Percentiles rank a stretch among this genome's conserved stretches.
These are phyloP conservation scores for Leptographium lundbergii DNA, from an alignment of 2,329 filamentous ascomycete species.

Conservation along the genomic window DNA sequence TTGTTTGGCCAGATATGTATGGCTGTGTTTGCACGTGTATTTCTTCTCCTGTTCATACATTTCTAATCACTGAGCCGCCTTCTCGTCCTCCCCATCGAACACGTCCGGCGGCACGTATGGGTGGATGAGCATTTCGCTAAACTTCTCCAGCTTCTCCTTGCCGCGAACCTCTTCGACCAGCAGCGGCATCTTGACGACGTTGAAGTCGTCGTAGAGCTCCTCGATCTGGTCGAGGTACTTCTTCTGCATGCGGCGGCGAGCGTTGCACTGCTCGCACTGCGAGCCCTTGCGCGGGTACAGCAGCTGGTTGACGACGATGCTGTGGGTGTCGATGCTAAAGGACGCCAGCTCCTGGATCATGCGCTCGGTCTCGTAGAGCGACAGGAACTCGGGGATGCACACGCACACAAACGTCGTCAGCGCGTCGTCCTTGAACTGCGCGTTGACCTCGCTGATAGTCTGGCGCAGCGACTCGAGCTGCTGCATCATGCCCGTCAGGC, in stretches of 20 bases:
- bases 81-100: conserved; percentile 2
- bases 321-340: conserved; percentile 92
- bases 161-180: conserved; percentile 91
- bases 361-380: conserved; percentile 94
- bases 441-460: conserved; percentile 91
- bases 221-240: conserved; percentile 99
- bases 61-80: background rate
- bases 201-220: conserved; percentile 97
- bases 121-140: conserved; percentile 71
- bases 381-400: conserved; percentile 94
- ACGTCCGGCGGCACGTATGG: conserved; percentile 55
- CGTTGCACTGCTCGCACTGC: conserved; percentile 89
- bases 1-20: too few relatives aligned
- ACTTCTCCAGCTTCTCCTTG: conserved; percentile 85
- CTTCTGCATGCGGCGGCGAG: conserved; percentile 94
- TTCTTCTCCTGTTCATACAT: too few relatives aligned
- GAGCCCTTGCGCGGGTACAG: conserved; percentile 80
- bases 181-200: conserved; percentile 96
- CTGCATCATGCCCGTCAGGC: conserved; percentile 78
- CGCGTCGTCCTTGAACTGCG: conserved; percentile 93
- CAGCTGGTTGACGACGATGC: conserved; percentile 96
- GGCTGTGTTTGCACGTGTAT: too few relatives aligned
- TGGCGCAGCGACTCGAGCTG: conserved; percentile 90
- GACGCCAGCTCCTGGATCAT: conserved; percentile 97
- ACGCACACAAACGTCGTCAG: conserved; percentile 97